Conservation (phyloP, 1,284 basidiomycete species). For the Abortiporus biennis region DNA sequence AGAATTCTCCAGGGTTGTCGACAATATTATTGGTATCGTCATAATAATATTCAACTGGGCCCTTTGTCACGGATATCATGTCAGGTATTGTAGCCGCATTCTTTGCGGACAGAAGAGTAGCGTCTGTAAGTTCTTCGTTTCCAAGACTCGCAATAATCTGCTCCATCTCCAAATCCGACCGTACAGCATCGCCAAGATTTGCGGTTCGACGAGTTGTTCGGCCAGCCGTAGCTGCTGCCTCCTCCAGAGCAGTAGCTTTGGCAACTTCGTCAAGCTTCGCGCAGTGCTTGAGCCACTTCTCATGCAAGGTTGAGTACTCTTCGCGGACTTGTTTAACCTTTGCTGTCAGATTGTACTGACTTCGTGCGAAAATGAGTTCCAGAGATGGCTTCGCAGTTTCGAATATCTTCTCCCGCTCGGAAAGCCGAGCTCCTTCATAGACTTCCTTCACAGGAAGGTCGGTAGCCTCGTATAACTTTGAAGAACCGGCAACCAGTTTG, state of each 20-base stretch:
- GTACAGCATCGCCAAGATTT: conserved; percentile 81
- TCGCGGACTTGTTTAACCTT: conserved; percentile 54
- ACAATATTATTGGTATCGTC: conserved; percentile 86
- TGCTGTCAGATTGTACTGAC: conserved; percentile 41
- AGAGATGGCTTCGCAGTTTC: conserved; percentile 40
- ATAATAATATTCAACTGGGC: conserved; percentile 56
- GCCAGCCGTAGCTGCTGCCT: conserved; percentile 45
- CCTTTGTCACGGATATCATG: conserved; percentile 74
- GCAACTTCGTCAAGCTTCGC: conserved; percentile 48
- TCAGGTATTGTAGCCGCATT: conserved; percentile 93
- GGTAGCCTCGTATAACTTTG: conserved; percentile 13
- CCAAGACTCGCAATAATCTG: conserved; percentile 93
- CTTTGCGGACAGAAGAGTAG: conserved; percentile 77
- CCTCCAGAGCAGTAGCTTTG: conserved; percentile 33
- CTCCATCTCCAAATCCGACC: conserved; percentile 95
- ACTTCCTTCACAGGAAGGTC: conserved; percentile 41
- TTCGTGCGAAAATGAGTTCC: conserved; percentile 45
- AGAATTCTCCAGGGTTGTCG: conserved; percentile 75
- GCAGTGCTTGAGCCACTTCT: conserved; percentile 70
- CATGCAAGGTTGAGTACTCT: conserved; percentile 66
- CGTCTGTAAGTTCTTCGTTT: conserved; percentile 89
- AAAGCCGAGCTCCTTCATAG: conserved; percentile 28
- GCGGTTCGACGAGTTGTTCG: conserved; percentile 73
- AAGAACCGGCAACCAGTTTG: conserved; percentile 34
- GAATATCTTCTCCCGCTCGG: conserved; percentile 32